Evolutionary conservation across 2,329 filamentous ascomycete species (phyloP).

Genomic region (Aureobasidium namibiae): DNA sequence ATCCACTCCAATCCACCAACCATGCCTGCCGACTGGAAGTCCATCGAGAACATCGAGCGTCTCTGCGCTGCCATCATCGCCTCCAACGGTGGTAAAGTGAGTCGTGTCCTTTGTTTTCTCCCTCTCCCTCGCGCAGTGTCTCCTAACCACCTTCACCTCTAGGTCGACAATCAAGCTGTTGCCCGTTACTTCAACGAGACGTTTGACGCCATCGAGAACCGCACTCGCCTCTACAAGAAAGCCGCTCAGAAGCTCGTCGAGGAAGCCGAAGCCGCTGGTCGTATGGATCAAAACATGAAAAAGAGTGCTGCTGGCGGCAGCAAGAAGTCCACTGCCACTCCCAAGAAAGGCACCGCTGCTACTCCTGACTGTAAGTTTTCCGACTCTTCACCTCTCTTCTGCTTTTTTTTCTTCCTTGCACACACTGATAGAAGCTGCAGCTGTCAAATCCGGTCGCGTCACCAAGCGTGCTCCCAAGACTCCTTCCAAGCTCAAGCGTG

Average conservation of each 20-base stretch:
- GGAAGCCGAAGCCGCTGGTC: not conserved
- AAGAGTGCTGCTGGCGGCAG: not conserved
- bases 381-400: too few relatives aligned
- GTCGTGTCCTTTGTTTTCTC: not conserved
- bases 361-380: not conserved
- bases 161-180: conserved; percentile 7
- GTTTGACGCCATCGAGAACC: conserved; percentile 9
- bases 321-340: not conserved
- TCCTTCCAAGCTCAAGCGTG: not conserved
- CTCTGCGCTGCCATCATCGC: conserved; percentile 5
- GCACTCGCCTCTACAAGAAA: conserved; percentile 3
- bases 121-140: too few relatives aligned
- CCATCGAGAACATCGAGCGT: not conserved
- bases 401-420: not conserved
- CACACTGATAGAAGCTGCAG: not conserved
- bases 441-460: conserved; percentile 1
- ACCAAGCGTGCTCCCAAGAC: not conserved
- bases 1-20: not conserved
- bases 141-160: too few relatives aligned
- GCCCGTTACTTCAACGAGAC: conserved; percentile 8
- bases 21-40: conserved; percentile 12
- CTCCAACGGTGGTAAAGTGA: conserved; percentile 7
- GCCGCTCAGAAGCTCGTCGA: not conserved
- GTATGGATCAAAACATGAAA: conserved; percentile 10
- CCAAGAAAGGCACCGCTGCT: not conserved